Evolutionary conservation across 2,329 filamentous ascomycete species (phyloP), one percentile per base, ranked within the genome.

Genomic region (Parastagonospora nodorum): DNA sequence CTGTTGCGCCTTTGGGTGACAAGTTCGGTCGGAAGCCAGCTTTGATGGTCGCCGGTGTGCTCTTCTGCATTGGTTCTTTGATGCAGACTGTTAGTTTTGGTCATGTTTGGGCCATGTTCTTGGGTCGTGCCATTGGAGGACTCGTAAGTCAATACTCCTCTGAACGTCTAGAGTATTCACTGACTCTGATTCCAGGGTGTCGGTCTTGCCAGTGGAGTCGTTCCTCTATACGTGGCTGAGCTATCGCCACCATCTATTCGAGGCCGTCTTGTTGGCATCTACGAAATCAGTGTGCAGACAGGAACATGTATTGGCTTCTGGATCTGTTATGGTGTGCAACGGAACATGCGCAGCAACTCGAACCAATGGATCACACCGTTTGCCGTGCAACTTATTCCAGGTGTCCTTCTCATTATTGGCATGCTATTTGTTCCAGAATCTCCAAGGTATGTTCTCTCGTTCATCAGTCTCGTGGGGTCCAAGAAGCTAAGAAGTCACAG

Each of bases 331-430:
- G 77, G 76, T 6, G 66, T 80, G 14, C 54, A 63, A 8, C 67
- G 77, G 60, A 77, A 75, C 2, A 74, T 80, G 6, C 66, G 74
- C 1, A 74, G 68, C 14, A 75, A 74, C 49, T 29, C 24, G 12
- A 71, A 63, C 42, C 77, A 80, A 54, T 80, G 77, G 77, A 55
- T 77, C 30, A 78, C 79, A 32, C 77, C 77, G n/a, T 77, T 88
- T 54, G 83, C 79, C 1, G 79, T 89, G 1, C 86, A 89, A 72
- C 78, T 89, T 2, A 86, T 89, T 46, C 87, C 87, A 0, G 84
- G 79, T 1, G 86, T 85, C 5, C 63, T 88, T 1, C 77, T 89
- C 15, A 40, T 78, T 35, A 35, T 75, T 16, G 77, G 77, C 3
- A 62, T 72, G 8, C 58, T 78, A 51, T 79, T 75, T 69, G 59